Evolutionary conservation across 345 rosid genomes (phyloP).

Genomic region (Noccaea bulbosa): DNA sequence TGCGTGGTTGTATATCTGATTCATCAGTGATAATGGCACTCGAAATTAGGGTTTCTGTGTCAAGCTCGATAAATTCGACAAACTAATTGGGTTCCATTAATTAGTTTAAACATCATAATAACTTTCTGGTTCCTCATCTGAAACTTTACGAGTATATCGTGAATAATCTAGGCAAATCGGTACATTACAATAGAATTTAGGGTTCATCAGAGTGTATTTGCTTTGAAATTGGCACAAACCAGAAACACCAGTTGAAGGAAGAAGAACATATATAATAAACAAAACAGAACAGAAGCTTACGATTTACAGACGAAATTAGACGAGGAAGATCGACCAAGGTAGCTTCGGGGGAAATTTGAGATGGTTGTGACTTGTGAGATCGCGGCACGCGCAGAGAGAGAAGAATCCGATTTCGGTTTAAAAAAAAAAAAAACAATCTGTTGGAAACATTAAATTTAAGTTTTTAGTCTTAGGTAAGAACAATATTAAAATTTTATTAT

Average conservation of each 20-base stretch:
- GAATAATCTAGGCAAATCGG: neutral
- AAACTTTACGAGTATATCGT: neutral
- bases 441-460: neutral
- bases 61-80: conserved; percentile 7
- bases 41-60: conserved; percentile 29
- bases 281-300: conserved; percentile 22
- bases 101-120: neutral
- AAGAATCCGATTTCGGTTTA: conserved; percentile 5
- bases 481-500: no score
- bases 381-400: conserved; percentile 12
- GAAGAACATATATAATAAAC: neutral
- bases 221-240: conserved; percentile 4
- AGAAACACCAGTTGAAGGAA: neutral
- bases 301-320: conserved; percentile 7
- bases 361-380: neutral
- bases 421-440: neutral
- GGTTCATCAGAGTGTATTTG: conserved; percentile 30
- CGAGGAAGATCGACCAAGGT: conserved; percentile 11
- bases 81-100: no score
- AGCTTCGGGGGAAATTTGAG: conserved; percentile 25
- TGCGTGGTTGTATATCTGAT: conserved; percentile 29
- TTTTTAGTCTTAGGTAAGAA: neutral
- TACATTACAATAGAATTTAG: conserved; percentile 2
- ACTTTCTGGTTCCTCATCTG: neutral
- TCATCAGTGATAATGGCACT: conserved; percentile 9